phyloP scores from a whole-genome alignment of 331 rosid species.

The Acacia pycnantha region DNA sequence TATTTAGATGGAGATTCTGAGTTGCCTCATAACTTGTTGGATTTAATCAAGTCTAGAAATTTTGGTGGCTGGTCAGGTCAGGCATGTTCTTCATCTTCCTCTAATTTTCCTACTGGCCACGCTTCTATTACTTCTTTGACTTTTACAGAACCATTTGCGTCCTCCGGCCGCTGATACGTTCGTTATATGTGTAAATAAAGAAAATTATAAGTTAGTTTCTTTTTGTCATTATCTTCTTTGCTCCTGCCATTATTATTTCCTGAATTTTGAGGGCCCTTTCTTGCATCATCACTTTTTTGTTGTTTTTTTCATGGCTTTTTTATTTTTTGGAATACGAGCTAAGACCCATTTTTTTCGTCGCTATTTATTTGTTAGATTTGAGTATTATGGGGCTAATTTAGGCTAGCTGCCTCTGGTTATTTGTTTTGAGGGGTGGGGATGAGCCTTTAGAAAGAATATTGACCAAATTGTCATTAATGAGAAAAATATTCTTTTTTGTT shows the following conservation, averaged over 20 bases:
- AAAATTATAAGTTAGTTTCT: neutral
- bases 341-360: too few species aligned
- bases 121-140: neutral
- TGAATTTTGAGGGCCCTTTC: neutral
- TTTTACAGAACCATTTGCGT: neutral
- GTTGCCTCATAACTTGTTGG: neutral
- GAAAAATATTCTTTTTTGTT: too few species aligned
- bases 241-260: neutral
- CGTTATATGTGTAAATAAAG: neutral
- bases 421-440: too few species aligned
- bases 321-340: too few species aligned
- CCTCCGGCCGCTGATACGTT: neutral
- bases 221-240: neutral
- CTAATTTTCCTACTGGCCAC: neutral
- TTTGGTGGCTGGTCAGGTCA: neutral
- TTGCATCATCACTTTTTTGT: too few species aligned
- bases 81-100: neutral
- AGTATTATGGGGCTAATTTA: too few species aligned
- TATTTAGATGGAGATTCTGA: neutral
- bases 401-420: too few species aligned
- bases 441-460: too few species aligned
- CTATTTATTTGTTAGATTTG: too few species aligned
- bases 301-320: too few species aligned
- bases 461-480: too few species aligned
- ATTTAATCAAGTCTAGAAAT: neutral